Conservation (phyloP, 2,329 filamentous ascomycete genomes). For the Macrophomina pseudophaseolina region DNA sequence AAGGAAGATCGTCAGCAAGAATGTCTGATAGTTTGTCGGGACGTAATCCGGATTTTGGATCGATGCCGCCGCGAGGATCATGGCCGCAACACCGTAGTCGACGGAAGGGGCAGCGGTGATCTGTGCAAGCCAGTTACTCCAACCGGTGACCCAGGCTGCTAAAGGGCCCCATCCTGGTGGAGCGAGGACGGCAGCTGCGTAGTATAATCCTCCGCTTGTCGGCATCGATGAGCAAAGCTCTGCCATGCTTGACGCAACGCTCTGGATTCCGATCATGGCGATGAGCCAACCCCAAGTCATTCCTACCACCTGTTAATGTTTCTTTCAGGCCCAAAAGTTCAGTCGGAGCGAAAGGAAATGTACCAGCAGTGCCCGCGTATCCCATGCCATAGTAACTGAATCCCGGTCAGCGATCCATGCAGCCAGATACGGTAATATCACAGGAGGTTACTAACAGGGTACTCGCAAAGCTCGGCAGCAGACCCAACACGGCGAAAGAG, state of each 20-base stretch:
- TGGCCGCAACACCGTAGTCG: constrained; percentile 69
- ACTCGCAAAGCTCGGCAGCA: constrained; percentile 73
- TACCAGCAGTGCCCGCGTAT: constrained; percentile 50
- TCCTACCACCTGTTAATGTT: constrained; percentile 46
- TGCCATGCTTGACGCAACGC: constrained; percentile 68
- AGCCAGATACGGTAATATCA: neutral
- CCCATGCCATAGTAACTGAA: constrained; percentile 66
- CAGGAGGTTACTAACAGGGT: constrained; percentile 53
- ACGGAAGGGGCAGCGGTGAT: constrained; percentile 70
- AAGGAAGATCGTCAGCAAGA: constrained; percentile 68
- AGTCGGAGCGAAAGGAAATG: neutral
- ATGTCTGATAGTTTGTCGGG: constrained; percentile 70
- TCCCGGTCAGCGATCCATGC: neutral
- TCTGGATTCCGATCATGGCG: constrained; percentile 74
- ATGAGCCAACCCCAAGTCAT: constrained; percentile 81
- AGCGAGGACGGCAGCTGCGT: constrained; percentile 73
- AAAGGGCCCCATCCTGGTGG: constrained; percentile 69
- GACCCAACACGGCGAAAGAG: constrained; percentile 72
- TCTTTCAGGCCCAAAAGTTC: neutral
- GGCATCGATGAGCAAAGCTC: constrained; percentile 77
- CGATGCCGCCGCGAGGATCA: constrained; percentile 74
- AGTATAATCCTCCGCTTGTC: constrained; percentile 74
- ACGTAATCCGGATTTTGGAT: constrained; percentile 70
- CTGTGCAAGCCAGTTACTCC: constrained; percentile 73
- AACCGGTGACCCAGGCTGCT: constrained; percentile 71